phyloP scores from a whole-genome alignment of 345 rosid species.

The Eucalyptus grandis region DNA sequence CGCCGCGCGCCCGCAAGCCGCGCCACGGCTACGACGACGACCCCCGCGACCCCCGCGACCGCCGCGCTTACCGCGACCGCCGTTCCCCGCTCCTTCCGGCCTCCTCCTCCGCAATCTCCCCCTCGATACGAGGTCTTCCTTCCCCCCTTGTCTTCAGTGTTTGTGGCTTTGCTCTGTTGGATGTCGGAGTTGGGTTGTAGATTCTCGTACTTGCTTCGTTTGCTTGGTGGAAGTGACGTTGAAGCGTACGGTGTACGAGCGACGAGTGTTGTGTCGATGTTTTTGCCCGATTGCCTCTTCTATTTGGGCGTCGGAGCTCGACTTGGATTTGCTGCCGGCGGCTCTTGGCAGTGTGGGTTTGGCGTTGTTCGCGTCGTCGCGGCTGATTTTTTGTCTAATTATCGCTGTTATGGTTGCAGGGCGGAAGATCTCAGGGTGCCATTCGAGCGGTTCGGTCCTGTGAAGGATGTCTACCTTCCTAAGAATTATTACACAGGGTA shows the following conservation, averaged over 20 bases:
- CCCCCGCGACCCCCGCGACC: constrained; percentile 32
- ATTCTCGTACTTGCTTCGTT: background rate
- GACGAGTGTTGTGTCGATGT: background rate
- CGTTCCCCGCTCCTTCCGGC: constrained; percentile 80
- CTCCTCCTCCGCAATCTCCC: constrained; percentile 92
- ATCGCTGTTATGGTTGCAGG: constrained; percentile 23
- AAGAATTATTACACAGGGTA: constrained; percentile 88
- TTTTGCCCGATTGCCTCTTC: background rate
- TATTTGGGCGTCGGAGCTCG: background rate
- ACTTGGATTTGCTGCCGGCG: background rate
- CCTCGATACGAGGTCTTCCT: constrained; percentile 64
- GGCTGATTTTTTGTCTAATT: background rate
- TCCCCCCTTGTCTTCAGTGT: background rate
- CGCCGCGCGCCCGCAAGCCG: constrained; percentile 36
- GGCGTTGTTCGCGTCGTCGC: background rate
- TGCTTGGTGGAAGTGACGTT: background rate
- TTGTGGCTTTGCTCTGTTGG: background rate
- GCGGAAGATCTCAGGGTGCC: constrained; percentile 76
- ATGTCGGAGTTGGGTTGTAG: background rate
- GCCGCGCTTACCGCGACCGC: constrained; percentile 53
- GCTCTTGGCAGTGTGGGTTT: background rate
- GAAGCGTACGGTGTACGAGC: background rate
- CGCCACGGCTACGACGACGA: constrained; percentile 63
- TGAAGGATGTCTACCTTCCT: constrained; percentile 83
- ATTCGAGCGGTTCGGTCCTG: constrained; percentile 75